phyloP scores from a whole-genome alignment of 441 rosid genomes.

The Geranium incanum region DNA sequence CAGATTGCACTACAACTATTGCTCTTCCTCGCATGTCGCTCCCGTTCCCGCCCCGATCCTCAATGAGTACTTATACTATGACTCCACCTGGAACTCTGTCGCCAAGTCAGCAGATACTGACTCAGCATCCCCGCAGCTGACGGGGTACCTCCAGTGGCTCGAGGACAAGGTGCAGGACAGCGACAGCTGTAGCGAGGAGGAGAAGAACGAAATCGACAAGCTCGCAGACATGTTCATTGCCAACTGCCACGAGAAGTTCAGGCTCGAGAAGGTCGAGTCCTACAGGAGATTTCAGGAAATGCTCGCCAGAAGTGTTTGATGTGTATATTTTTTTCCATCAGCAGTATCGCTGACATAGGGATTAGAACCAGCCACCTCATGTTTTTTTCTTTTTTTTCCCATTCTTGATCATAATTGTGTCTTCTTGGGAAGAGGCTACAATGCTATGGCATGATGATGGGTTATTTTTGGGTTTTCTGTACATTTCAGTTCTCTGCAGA shows the following conservation, averaged over 20 bases:
- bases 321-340: no score
- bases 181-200: conserved; percentile 13
- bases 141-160: conserved; percentile 59
- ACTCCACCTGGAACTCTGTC: conserved; percentile 44
- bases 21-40: conserved; percentile 56
- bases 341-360: no score
- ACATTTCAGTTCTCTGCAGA: no score
- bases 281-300: conserved; percentile 71
- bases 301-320: conserved; percentile 58
- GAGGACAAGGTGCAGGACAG: conserved; percentile 41
- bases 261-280: conserved; percentile 86
- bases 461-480: no score
- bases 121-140: conserved; percentile 32
- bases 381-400: not conserved
- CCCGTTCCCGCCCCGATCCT: conserved; percentile 56
- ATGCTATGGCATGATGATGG: no score
- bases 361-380: not conserved
- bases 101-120: conserved; percentile 25
- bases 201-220: conserved; percentile 50
- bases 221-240: conserved; percentile 79
- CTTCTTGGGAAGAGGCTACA: not conserved
- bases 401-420: not conserved
- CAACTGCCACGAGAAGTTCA: conserved; percentile 64
- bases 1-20: conserved; percentile 84
- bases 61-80: conserved; percentile 42